Conservation (phyloP, 2,329 filamentous ascomycete genomes). For the Sarocladium strictum region DNA sequence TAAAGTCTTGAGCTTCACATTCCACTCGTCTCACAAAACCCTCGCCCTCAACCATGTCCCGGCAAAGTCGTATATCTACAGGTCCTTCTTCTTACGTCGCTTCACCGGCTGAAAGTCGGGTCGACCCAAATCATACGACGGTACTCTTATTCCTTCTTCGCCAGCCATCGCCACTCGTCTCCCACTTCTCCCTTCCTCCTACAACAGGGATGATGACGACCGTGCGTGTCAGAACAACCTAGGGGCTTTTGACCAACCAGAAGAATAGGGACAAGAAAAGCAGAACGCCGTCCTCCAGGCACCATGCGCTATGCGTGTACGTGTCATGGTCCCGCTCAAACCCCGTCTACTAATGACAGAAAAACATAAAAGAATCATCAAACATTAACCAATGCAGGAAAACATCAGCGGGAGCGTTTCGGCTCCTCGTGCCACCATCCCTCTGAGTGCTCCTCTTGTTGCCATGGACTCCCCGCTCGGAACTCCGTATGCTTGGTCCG, state of each 20-base stretch:
- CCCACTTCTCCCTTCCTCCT: too few species aligned
- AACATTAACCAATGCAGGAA: not conserved
- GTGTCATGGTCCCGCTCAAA: slow-evolving; percentile 12
- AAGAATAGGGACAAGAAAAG: not conserved
- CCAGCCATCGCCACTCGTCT: too few species aligned
- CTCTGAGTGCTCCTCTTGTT: not conserved
- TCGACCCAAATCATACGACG: too few species aligned
- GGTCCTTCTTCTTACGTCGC: too few species aligned
- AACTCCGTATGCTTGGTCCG: not conserved
- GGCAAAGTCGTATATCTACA: too few species aligned
- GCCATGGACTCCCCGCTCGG: slow-evolving; percentile 4
- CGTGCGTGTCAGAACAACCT: too few species aligned
- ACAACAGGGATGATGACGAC: too few species aligned
- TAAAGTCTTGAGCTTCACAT: not conserved
- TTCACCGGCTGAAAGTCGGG: too few species aligned
- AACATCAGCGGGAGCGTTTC: not conserved
- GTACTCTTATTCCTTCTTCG: too few species aligned
- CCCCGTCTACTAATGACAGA: slow-evolving; percentile 3
- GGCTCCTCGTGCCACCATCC: not conserved
- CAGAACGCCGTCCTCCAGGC: slow-evolving; percentile 8
- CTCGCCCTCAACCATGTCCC: too few species aligned
- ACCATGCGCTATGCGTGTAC: slow-evolving; percentile 15
- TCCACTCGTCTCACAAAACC: too few species aligned
- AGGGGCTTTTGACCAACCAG: too few species aligned
- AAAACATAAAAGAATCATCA: not conserved